These are phyloP conservation scores for Aspergillus texensis DNA, from an alignment of 2,329 filamentous ascomycete species.

Conservation along the genomic window DNA sequence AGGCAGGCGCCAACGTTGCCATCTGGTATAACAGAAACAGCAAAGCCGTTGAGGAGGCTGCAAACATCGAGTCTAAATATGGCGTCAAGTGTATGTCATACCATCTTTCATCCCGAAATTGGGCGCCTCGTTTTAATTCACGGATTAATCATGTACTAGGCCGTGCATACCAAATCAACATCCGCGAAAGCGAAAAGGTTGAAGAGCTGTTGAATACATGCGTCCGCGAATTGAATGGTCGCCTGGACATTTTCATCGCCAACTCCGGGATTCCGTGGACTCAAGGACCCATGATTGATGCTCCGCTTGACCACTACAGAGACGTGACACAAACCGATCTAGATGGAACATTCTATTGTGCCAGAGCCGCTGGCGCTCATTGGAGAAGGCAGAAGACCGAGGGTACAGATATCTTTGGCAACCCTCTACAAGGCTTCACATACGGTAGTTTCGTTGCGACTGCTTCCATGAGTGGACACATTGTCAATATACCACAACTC, in stretches of 20 bases:
- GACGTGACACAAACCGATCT: neutral
- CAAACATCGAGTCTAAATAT: neutral
- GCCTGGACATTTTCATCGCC: neutral
- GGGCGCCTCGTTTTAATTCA: neutral
- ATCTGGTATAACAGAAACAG: slow-evolving; percentile 1
- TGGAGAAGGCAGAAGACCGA: neutral
- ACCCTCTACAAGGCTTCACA: slow-evolving; percentile 52
- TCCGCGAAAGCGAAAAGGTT: neutral
- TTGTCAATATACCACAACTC: slow-evolving; percentile 59
- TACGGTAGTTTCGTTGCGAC: slow-evolving; percentile 45
- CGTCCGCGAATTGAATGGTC: neutral
- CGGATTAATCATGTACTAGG: neutral
- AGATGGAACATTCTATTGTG: slow-evolving; percentile 70
- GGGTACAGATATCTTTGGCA: slow-evolving; percentile 57
- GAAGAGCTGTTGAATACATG: neutral
- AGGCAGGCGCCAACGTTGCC: neutral
- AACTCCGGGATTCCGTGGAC: neutral
- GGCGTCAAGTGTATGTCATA: neutral
- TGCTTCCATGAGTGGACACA: slow-evolving; percentile 70
- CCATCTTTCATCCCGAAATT: neutral
- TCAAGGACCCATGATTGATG: neutral
- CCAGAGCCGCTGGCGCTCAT: slow-evolving; percentile 59
- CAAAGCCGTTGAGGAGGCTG: neutral
- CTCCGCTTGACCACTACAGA: neutral
- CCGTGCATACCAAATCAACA: slow-evolving; percentile 1